phyloP scores from a whole-genome alignment of 306 rosid species.

The Glycine soja region DNA sequence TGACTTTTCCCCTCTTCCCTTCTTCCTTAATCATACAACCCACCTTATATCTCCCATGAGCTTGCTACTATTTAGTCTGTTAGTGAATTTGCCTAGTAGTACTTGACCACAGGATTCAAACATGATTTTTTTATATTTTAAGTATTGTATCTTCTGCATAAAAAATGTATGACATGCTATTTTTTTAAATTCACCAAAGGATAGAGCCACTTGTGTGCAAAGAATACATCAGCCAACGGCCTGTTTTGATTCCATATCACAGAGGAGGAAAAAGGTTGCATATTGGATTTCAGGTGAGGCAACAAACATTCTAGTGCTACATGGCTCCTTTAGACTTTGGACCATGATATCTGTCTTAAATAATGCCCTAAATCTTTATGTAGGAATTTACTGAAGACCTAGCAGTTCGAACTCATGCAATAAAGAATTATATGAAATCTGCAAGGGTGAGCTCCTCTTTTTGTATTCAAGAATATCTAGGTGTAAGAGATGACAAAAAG shows the following conservation, averaged over 20 bases:
- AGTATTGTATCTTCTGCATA: slow-evolving; percentile 19
- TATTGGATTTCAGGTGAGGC: slow-evolving; percentile 85
- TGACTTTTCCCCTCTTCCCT: no score
- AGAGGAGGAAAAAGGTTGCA: slow-evolving; percentile 96
- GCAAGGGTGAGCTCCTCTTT: slow-evolving; percentile 70
- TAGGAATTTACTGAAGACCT: slow-evolving; percentile 92
- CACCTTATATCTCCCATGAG: no score
- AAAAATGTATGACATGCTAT: slow-evolving; percentile 22
- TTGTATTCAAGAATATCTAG: neutral
- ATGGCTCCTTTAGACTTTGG: slow-evolving; percentile 37
- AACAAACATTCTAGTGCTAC: slow-evolving; percentile 27
- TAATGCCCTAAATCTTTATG: slow-evolving; percentile 39
- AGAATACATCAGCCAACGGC: slow-evolving; percentile 73
- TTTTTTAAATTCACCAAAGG: slow-evolving; percentile 57
- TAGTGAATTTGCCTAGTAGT: no score
- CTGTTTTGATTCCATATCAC: slow-evolving; percentile 92
- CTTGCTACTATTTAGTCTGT: neutral
- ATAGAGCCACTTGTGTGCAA: slow-evolving; percentile 96
- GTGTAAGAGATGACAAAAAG: slow-evolving; percentile 8
- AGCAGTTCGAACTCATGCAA: slow-evolving; percentile 78
- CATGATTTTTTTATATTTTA: neutral
- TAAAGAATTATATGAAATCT: slow-evolving; percentile 66
- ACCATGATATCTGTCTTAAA: slow-evolving; percentile 27
- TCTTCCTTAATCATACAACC: no score
- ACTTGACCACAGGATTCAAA: neutral